Base-by-base conservation (phyloP, 371 early-diverging fungal genomes). In the Nematocida displodere region DNA sequence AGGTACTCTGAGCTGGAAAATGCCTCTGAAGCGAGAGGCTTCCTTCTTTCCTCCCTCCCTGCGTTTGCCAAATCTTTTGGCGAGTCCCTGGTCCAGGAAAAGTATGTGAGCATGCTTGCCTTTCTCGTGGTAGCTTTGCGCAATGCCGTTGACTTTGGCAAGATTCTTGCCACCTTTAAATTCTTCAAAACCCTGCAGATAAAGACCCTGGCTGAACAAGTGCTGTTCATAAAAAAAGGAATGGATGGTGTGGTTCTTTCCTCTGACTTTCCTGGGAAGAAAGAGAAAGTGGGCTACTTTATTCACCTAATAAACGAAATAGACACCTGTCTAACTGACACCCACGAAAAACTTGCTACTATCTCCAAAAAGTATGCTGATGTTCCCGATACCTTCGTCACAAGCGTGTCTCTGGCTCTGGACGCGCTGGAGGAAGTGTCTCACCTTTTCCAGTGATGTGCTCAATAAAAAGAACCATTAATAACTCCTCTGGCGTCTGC, bases 1-100 rank as follows among this genome's bases (percentile, higher is more conserved):
- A 71, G 61, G 31, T 71, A 71, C 42, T 37, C 75, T 39, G 54
- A 65, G n/a, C n/a, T n/a, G n/a, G 0, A 4, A 11, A 52, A 13
- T 52, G 13, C 28, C 52, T 52, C 28, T 40, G 5, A 15, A 13
- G 44, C n/a, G n/a, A n/a, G n/a, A n/a, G n/a, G n/a, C n/a, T n/a
- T n/a, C n/a, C n/a, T 42, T 42, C 13, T 42, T 42, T 42, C n/a
- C 44, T n/a, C n/a, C n/a, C n/a, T 11, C 44, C 11, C 44, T 11
- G 44, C n/a, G 44, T n/a, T 13, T 42, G 44, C 44, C 44, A 42
- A 42, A 42, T 13, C 13, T 42, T n/a, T 42, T n/a, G 11, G 11
- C 44, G 11, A 42, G 44, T 11, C 44, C 13, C 44, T 42, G 44
- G n/a, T n/a, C 13, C 44, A 33, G 36, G 33, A 26, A 15, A 56